phyloP scores from a whole-genome alignment of 2,329 filamentous ascomycete species.

The Ceratocystiopsis brevicomis region DNA sequence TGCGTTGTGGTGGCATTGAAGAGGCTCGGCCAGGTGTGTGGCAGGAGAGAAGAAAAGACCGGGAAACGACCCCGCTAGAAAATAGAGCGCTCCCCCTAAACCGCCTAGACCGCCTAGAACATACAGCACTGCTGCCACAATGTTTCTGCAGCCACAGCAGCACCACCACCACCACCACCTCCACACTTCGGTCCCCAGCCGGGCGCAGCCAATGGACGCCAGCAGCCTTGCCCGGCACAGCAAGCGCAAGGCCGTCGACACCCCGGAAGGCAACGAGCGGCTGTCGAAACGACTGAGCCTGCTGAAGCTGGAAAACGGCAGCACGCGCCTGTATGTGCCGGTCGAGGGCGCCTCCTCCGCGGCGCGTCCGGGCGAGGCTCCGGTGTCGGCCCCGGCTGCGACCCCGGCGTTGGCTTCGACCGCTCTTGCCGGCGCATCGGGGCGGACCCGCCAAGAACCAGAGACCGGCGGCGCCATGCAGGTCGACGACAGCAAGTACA shows the following conservation, averaged over 20 bases:
- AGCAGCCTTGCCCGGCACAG: conserved; percentile 13
- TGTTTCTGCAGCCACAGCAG: conserved; percentile 2
- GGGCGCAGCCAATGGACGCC: background rate
- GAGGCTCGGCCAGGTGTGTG: too few relatives aligned
- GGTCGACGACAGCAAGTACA: conserved; percentile 69
- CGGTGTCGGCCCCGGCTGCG: background rate
- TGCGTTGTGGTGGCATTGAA: too few relatives aligned
- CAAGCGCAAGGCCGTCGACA: conserved; percentile 43
- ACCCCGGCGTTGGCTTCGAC: background rate
- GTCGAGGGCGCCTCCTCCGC: conserved; percentile 27
- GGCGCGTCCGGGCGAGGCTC: background rate
- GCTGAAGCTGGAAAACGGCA: conserved; percentile 54
- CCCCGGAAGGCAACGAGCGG: conserved; percentile 40
- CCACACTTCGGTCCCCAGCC: background rate
- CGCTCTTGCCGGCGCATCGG: background rate
- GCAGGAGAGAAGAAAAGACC: too few relatives aligned
- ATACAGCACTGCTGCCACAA: too few relatives aligned
- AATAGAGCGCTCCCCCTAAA: too few relatives aligned
- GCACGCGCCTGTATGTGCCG: conserved; percentile 45
- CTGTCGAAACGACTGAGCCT: conserved; percentile 69
- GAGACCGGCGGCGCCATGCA: conserved; percentile 42
- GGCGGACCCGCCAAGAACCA: background rate
- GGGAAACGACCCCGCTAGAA: too few relatives aligned
- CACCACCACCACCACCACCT: too few relatives aligned
- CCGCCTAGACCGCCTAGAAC: too few relatives aligned